phyloP scores from a whole-genome alignment of 2,329 filamentous ascomycete genomes.

The Decorospora gaudefroyi region DNA sequence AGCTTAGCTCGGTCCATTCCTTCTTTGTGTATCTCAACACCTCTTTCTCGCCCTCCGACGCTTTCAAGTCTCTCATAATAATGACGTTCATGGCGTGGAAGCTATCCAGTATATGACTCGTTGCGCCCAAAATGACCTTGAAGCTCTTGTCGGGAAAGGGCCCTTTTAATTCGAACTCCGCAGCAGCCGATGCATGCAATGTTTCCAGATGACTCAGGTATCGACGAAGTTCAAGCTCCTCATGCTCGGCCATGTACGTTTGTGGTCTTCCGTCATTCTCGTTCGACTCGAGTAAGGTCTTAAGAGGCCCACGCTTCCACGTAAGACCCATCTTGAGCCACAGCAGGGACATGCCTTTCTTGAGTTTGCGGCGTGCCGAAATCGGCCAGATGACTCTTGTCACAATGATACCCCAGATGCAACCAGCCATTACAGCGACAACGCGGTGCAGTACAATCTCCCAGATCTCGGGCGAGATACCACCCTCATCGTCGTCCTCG shows the following conservation, averaged over 20 bases:
- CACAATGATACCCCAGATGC: conserved; percentile 88
- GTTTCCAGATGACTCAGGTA: conserved; percentile 75
- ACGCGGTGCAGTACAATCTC: conserved; percentile 89
- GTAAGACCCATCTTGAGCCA: conserved; percentile 95
- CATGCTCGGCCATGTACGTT: conserved; percentile 85
- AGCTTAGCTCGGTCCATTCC: conserved; percentile 80
- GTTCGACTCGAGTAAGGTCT: conserved; percentile 61
- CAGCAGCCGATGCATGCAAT: conserved; percentile 72
- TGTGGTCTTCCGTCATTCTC: conserved; percentile 25
- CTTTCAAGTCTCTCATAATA: conserved; percentile 75
- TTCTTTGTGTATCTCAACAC: conserved; percentile 77
- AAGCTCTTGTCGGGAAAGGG: conserved; percentile 80
- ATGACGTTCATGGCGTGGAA: conserved; percentile 97
- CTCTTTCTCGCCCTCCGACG: conserved; percentile 78
- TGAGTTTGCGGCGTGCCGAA: conserved; percentile 83
- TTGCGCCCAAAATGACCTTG: conserved; percentile 74
- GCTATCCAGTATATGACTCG: conserved; percentile 82
- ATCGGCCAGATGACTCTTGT: conserved; percentile 93
- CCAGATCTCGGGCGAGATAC: conserved; percentile 78
- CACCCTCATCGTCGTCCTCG: conserved; percentile 82
- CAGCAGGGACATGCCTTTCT: conserved; percentile 84
- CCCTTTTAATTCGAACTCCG: conserved; percentile 85
- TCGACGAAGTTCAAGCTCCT: conserved; percentile 83
- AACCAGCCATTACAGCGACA: conserved; percentile 81
- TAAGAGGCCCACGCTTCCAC: conserved; percentile 91